phyloP scores from a whole-genome alignment of 164 flowering plant genomes.

The Annona squamosa region DNA sequence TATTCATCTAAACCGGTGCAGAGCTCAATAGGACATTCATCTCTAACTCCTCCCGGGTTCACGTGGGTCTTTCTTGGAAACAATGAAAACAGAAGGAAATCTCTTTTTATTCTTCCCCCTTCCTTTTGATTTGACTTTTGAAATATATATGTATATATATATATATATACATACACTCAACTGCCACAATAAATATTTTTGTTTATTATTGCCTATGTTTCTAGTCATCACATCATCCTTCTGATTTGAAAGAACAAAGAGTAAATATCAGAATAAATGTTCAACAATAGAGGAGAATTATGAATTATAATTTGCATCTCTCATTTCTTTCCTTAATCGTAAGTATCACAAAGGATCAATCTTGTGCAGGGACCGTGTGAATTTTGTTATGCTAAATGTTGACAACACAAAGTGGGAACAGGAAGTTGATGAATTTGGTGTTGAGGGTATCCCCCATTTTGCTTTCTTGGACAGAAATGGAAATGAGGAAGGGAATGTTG shows the following conservation, averaged over 20 bases:
- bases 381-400: constrained; percentile 94
- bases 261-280: neutral
- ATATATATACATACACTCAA: too few relatives aligned
- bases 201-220: too few relatives aligned
- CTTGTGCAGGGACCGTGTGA: constrained; percentile 66
- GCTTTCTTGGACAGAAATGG: constrained; percentile 84
- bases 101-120: too few relatives aligned
- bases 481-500: constrained; percentile 92
- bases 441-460: constrained; percentile 98
- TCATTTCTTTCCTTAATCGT: neutral
- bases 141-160: too few relatives aligned
- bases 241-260: neutral
- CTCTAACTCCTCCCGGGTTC: too few relatives aligned
- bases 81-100: too few relatives aligned
- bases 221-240: neutral
- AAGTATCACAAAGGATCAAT: neutral
- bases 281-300: neutral
- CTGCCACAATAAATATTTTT: too few relatives aligned
- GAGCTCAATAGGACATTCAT: too few relatives aligned
- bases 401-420: constrained; percentile 99
- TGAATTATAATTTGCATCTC: neutral
- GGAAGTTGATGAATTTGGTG: constrained; percentile 96
- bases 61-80: too few relatives aligned
- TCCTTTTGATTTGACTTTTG: too few relatives aligned
- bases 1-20: too few relatives aligned